Conservation (phyloP, 129 eudicot species). For the Calendula officinalis region DNA sequence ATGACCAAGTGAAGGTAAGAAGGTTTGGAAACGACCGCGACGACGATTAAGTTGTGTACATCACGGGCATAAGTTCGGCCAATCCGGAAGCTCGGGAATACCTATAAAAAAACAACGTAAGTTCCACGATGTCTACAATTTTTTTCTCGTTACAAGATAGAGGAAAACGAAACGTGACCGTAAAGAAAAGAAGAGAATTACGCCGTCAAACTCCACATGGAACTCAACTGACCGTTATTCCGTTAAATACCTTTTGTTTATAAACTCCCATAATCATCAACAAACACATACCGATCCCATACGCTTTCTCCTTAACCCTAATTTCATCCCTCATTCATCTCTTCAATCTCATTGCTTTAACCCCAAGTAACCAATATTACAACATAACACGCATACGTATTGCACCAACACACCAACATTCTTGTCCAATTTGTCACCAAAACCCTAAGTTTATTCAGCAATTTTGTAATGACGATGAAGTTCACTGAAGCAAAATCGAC, state of each 20-base stretch:
- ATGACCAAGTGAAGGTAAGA: no score
- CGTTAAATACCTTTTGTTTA: slow-evolving; percentile 16
- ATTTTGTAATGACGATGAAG: slow-evolving; percentile 4
- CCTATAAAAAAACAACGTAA: no score
- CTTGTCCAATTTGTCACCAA: slow-evolving; percentile 10
- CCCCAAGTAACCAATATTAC: slow-evolving; percentile 1
- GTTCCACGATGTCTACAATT: no score
- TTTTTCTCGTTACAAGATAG: no score
- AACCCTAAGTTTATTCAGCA: slow-evolving; percentile 17
- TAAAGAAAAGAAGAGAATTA: background rate
- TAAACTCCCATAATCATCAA: slow-evolving; percentile 17
- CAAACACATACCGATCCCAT: slow-evolving; percentile 11
- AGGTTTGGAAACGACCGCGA: no score
- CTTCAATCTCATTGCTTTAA: slow-evolving; percentile 4
- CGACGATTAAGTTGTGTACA: no score
- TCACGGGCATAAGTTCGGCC: no score
- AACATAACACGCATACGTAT: background rate
- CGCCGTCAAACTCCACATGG: background rate
- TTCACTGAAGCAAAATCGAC: slow-evolving; percentile 6
- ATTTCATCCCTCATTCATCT: slow-evolving; percentile 15
- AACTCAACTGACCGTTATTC: slow-evolving; percentile 31
- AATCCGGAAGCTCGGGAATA: no score
- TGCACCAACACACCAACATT: background rate
- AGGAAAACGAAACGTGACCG: background rate
- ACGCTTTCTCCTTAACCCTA: slow-evolving; percentile 31